phyloP scores from a whole-genome alignment of 116 monocot genomes.

The Papilionanthe hybrid region DNA sequence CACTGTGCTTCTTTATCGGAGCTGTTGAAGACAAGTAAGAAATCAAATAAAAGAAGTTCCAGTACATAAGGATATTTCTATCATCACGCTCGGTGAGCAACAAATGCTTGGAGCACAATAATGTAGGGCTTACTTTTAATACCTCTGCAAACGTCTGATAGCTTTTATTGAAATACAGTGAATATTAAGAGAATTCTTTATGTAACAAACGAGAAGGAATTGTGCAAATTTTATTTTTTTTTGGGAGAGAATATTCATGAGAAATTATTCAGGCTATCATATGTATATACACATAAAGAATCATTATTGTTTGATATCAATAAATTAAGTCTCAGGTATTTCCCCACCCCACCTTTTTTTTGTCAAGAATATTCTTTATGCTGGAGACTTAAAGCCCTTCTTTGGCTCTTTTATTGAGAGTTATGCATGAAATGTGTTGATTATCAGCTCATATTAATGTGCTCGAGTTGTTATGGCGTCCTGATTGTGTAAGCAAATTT shows the following conservation, averaged over 20 bases:
- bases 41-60: constrained; percentile 16
- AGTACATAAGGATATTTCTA: background rate
- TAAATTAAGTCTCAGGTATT: background rate
- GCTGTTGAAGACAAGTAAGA: constrained; percentile 49
- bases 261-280: background rate
- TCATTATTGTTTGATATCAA: background rate
- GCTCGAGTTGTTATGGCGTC: background rate
- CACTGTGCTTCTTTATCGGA: constrained; percentile 87
- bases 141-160: background rate
- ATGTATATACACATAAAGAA: background rate
- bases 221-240: background rate
- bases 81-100: background rate
- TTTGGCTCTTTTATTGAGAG: background rate
- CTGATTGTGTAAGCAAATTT: background rate
- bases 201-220: background rate
- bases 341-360: background rate
- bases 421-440: background rate
- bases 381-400: background rate
- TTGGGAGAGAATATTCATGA: background rate
- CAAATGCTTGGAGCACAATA: constrained; percentile 3
- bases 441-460: background rate
- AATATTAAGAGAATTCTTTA: background rate
- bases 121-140: background rate
- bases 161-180: background rate
- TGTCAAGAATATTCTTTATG: background rate